These are phyloP conservation scores for Hygrophoropsis aurantiaca DNA, from an alignment of 768 basidiomycete genomes.

Conservation along the genomic window DNA sequence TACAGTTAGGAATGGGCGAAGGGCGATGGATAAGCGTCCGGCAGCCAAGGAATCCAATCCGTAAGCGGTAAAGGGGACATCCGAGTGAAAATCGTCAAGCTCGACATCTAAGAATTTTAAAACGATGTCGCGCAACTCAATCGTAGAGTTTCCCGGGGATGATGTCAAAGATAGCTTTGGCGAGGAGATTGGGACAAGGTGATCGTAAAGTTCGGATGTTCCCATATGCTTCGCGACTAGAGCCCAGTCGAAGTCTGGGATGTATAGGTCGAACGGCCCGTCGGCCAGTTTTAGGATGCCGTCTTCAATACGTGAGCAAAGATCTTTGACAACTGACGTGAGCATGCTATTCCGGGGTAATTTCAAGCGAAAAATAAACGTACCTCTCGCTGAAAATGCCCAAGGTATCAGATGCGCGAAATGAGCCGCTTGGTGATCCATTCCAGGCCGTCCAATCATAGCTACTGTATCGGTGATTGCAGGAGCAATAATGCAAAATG, in stretches of 20 bases:
- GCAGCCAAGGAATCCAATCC: conserved; percentile 12
- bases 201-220: conserved; percentile 15
- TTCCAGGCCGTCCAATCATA: conserved; percentile 3
- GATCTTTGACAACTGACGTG: conserved; percentile 10
- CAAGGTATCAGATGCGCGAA: background rate
- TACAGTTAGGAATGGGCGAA: conserved; percentile 4
- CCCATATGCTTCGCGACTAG: conserved; percentile 22
- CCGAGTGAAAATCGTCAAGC: conserved; percentile 4
- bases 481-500: conserved; percentile 33
- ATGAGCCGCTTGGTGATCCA: conserved; percentile 1
- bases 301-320: conserved; percentile 32
- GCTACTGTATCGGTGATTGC: conserved; percentile 26
- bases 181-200: conserved; percentile 16
- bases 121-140: background rate
- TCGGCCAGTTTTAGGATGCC: conserved; percentile 26
- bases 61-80: conserved; percentile 11
- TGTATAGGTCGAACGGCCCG: conserved; percentile 21
- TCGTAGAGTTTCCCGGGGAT: background rate
- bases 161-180: too few species aligned
- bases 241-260: conserved; percentile 34
- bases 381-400: background rate
- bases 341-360: background rate
- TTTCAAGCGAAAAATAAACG: conserved; percentile 11
- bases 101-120: background rate
- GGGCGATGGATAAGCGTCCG: conserved; percentile 6